A percentile compares a stretch with the other conserved stretches of the same genome.
Conservation (phyloP, 306 rosid genomes). For the apple (Malus domestica) region DNA sequence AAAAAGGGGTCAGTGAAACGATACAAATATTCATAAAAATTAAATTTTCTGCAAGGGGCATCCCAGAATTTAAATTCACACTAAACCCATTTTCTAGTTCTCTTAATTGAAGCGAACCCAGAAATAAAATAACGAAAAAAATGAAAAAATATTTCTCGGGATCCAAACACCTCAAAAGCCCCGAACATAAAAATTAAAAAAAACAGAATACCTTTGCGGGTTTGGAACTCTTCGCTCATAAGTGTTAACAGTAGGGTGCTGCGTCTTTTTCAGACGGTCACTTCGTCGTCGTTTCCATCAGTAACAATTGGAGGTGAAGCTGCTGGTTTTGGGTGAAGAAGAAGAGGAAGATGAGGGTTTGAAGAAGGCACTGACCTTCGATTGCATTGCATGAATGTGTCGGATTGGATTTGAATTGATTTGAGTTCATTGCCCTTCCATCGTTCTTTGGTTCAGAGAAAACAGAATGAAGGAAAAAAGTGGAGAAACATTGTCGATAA, state of each 20-base stretch:
- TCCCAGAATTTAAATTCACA: neutral
- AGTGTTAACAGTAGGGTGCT: constrained; percentile 34
- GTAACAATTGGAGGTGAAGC: neutral
- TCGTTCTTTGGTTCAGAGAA: neutral
- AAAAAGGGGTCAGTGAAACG: neutral
- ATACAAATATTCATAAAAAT: neutral
- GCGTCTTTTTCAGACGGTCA: constrained; percentile 49
- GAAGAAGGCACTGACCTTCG: constrained; percentile 65
- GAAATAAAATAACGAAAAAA: neutral
- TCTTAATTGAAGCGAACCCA: neutral
- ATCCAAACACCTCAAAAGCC: neutral
- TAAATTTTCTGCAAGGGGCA: neutral
- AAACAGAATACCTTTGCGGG: constrained; percentile 6
- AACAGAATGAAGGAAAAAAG: too few relatives aligned
- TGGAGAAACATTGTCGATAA: too few relatives aligned
- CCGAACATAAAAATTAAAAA: neutral
- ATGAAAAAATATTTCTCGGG: too few relatives aligned
- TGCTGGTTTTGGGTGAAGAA: constrained; percentile 5
- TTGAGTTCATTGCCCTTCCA: too few relatives aligned
- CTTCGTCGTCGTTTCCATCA: constrained; percentile 21
- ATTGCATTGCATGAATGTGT: constrained; percentile 37
- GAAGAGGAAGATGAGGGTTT: constrained; percentile 4
- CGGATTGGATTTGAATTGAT: neutral
- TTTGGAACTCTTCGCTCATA: constrained; percentile 39
- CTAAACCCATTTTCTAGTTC: neutral